phyloP scores from a whole-genome alignment of 805 yeast species.

The Scheffersomyces ergatensis region DNA sequence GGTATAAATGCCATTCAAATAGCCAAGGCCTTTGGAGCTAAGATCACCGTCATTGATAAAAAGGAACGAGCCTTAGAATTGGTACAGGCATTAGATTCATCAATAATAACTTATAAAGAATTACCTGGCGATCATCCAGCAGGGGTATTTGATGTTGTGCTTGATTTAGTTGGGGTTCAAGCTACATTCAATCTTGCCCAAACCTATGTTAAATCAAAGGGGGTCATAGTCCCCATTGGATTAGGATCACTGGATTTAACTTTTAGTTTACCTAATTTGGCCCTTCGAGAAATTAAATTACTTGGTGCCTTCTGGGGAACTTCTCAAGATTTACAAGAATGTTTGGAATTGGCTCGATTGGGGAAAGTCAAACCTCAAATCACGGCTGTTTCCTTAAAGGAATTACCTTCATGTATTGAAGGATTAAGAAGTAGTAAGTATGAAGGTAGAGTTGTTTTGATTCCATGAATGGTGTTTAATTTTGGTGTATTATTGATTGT shows the following conservation, averaged over 20 bases:
- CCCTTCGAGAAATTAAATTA: conserved; percentile 38
- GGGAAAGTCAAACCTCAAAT: conserved; percentile 41
- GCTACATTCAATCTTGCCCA: conserved; percentile 24
- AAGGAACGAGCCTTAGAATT: conserved; percentile 23
- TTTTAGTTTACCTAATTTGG: conserved; percentile 32
- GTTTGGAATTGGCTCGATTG: conserved; percentile 35
- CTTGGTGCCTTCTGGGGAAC: conserved; percentile 44
- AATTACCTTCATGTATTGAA: conserved; percentile 34
- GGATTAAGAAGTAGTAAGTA: conserved; percentile 32
- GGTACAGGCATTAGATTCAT: conserved; percentile 37
- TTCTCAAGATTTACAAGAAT: conserved; percentile 39
- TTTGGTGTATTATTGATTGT: too few species aligned
- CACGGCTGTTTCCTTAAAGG: conserved; percentile 23
- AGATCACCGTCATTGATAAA: conserved; percentile 31
- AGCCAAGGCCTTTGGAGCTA: conserved; percentile 27
- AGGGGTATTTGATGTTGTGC: conserved; percentile 35
- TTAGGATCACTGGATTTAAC: conserved; percentile 31
- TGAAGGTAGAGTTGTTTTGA: conserved; percentile 9
- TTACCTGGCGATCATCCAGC: conserved; percentile 29
- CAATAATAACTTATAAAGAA: conserved; percentile 13
- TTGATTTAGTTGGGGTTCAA: conserved; percentile 38
- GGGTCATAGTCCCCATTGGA: conserved; percentile 44
- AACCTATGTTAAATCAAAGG: conserved; percentile 31
- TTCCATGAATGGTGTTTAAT: too few species aligned
- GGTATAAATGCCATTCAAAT: conserved; percentile 43